Percentiles rank a stretch among this genome's conserved stretches.
These are phyloP conservation scores for Penicillium sp. DNA, from an alignment of 2,329 filamentous ascomycete species.

Conservation along the genomic window DNA sequence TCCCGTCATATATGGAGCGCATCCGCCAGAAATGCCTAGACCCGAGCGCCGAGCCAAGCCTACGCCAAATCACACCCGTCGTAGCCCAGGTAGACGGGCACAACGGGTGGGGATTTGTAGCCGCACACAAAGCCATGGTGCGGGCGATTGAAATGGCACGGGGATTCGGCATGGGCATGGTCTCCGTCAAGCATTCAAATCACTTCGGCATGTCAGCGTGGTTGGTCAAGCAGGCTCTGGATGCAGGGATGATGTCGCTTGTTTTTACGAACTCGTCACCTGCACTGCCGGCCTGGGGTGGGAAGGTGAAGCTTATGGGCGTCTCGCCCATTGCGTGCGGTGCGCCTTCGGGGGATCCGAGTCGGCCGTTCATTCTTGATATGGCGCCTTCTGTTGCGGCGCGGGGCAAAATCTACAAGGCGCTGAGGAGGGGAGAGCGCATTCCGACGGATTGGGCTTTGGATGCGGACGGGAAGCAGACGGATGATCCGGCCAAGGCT, in stretches of 20 bases:
- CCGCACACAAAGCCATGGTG: conserved; percentile 64
- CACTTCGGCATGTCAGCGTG: conserved; percentile 83
- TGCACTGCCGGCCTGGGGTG: conserved; percentile 70
- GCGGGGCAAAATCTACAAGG: conserved; percentile 48
- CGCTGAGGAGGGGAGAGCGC: conserved; percentile 41
- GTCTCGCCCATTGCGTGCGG: conserved; percentile 73
- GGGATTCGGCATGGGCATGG: conserved; percentile 69
- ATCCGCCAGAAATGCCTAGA: conserved; percentile 69
- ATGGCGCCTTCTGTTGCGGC: conserved; percentile 49
- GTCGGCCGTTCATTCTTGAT: conserved; percentile 56
- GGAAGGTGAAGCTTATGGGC: conserved; percentile 66
- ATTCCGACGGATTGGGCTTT: conserved; percentile 65
- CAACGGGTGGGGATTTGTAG: conserved; percentile 75
- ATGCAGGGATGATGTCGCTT: conserved; percentile 67
- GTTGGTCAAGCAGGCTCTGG: conserved; percentile 73
- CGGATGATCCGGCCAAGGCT: conserved; percentile 68
- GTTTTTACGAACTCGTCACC: conserved; percentile 72
- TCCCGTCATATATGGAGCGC: conserved; percentile 74
- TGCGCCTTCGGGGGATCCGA: conserved; percentile 60
- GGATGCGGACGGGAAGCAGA: conserved; percentile 66
- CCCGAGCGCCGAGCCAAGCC: conserved; percentile 56
- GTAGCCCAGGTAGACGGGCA: conserved; percentile 66
- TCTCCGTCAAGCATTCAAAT: conserved; percentile 71
- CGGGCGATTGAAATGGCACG: conserved; percentile 66
- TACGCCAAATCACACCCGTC: conserved; percentile 65